Evolutionary conservation across 768 basidiomycete species (phyloP).

Genomic region (Termitomyces sp.): DNA sequence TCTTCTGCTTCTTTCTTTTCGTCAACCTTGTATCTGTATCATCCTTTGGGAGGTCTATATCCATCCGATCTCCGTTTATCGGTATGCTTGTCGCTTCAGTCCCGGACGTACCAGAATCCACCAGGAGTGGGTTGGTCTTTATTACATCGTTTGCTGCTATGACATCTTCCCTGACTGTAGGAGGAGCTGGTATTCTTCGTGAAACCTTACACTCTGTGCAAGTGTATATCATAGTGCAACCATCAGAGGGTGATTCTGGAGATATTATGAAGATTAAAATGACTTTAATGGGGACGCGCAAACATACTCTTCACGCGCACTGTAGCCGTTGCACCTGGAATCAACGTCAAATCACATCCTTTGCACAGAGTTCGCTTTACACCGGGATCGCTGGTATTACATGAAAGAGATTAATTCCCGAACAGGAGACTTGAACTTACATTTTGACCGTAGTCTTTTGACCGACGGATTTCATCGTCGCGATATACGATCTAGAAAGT

Average conservation of each 20-base stretch:
- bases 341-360: conserved; percentile 56
- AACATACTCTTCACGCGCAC: conserved; percentile 64
- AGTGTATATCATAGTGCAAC: conserved; percentile 53
- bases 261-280: neutral
- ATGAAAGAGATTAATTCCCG: neutral
- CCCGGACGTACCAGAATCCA: neutral
- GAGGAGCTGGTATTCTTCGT: conserved; percentile 70
- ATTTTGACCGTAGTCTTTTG: conserved; percentile 76
- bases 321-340: conserved; percentile 64
- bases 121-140: neutral
- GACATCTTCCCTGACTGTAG: conserved; percentile 21
- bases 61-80: neutral
- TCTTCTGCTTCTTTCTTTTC: conserved; percentile 15
- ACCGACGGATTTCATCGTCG: conserved; percentile 66
- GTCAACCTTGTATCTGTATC: neutral
- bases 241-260: conserved; percentile 38
- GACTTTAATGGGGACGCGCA: neutral
- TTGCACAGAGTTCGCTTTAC: conserved; percentile 83
- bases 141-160: neutral
- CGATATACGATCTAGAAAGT: conserved; percentile 61
- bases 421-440: conserved; percentile 38
- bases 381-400: conserved; percentile 60
- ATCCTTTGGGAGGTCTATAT: neutral
- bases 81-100: neutral
- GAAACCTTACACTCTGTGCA: conserved; percentile 56